A percentile compares a stretch with the other conserved stretches of the same genome.
Evolutionary conservation across 2,329 filamentous ascomycete genomes (phyloP).

Genomic region (Talaromyces piceae): DNA sequence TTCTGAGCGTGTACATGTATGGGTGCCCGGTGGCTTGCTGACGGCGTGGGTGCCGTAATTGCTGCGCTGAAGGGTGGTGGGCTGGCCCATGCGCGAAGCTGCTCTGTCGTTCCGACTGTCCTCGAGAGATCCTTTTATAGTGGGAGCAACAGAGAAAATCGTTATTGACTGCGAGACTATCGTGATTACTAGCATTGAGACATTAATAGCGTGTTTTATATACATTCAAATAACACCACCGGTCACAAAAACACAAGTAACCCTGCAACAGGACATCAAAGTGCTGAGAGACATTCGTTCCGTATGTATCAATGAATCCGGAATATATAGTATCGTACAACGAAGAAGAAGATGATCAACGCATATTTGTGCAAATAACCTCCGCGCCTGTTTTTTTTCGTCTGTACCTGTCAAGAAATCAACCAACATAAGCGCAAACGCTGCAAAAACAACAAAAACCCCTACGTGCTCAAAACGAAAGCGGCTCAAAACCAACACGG

Average conservation of each 20-base stretch:
- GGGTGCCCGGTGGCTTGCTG: no score
- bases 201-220: no score
- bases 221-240: not conserved
- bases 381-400: constrained; percentile 4
- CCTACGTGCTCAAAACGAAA: not conserved
- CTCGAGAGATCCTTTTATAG: no score
- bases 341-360: not conserved
- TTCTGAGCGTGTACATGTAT: no score
- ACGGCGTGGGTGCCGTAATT: no score
- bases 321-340: constrained; percentile 9
- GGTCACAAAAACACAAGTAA: not conserved
- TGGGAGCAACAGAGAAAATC: no score
- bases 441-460: not conserved
- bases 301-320: not conserved
- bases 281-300: not conserved
- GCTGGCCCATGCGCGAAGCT: no score
- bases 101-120: no score
- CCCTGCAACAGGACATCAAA: not conserved
- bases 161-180: no score
- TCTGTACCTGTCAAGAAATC: not conserved
- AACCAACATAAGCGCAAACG: not conserved
- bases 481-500: not conserved
- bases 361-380: constrained; percentile 1
- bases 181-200: no score
- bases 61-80: no score